A percentile compares a stretch with the other conserved stretches of the same genome.
Evolutionary conservation across 2,329 filamentous ascomycete genomes (phyloP).

Genomic region (Botryotinia calthae): DNA sequence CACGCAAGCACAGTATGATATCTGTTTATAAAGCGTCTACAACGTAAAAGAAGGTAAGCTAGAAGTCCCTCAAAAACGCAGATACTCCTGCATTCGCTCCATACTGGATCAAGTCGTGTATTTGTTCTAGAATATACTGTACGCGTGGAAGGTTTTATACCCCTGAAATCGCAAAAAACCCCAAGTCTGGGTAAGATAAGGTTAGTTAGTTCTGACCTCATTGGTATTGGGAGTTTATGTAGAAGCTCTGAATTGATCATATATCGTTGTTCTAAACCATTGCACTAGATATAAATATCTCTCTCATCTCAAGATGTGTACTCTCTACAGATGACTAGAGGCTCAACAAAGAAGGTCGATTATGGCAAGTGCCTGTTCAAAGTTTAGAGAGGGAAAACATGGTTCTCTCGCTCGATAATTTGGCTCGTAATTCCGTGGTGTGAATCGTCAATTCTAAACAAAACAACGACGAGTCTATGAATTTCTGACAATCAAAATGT

Average conservation of each 20-base stretch:
- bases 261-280: no score
- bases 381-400: accelerated
- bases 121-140: background rate
- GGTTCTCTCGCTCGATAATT: background rate
- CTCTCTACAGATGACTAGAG: background rate
- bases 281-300: background rate
- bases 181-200: accelerated
- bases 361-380: background rate
- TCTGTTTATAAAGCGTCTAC: background rate
- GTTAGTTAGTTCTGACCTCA: background rate
- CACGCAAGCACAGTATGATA: background rate
- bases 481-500: background rate
- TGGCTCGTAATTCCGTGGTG: background rate
- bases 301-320: background rate
- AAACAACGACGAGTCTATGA: background rate
- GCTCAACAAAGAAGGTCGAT: background rate
- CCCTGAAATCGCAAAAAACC: accelerated
- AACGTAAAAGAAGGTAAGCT: background rate
- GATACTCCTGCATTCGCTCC: background rate
- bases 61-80: background rate
- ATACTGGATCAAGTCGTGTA: background rate
- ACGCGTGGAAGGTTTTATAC: background rate
- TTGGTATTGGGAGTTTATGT: background rate
- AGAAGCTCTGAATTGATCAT: background rate
- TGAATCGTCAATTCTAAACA: background rate